Evolutionary conservation across 352 stramenopile genomes (phyloP), one percentile per base, ranked within the genome.

Genomic region (Globisporangium uncinulatum): DNA sequence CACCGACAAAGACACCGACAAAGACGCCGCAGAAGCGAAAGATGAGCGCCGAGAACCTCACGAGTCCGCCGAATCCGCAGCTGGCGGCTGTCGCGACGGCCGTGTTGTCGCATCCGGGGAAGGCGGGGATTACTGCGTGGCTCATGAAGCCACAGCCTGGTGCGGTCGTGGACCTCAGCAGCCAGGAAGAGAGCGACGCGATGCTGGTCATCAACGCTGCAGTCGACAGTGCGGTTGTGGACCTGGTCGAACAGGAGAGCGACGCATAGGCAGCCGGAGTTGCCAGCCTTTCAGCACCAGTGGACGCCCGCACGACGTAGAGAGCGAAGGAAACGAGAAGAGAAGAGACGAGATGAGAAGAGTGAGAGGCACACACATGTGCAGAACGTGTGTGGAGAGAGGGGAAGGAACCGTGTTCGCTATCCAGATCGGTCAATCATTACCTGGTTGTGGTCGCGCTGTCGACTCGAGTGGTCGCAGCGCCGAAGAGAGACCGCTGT

Each of bases 41-140:
- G 21, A 19, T 56, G 46, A 65, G 53, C 20, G 46, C 41, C 1
- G 52, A 61, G 52, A 55, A 57, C 19, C 9, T 57, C n/a, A 53
- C 41, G 17, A 63, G 50, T 54, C 57, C 59, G 21, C 24, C 37
- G 47, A 36, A 34, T 3, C 43, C 19, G 17, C 24, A 29, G 24
- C 17, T 36, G 21, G 29, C 6, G 9, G 17, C 8, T 9, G 14
- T 32, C 5, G 20, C 20, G 21, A 8, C 24, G 29, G 11, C 47
- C 6, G 47, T 31, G 24, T 43, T 56, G 24, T 29, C 6, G 39
- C 52, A 41, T 14, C 41, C 55, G 17, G 20, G 39, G 7, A 65
- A 65, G 31, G 41, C 53, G 7, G 46, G 59, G 19, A 65, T 65
- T 42, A 56, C 59, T 4, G 59, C 59, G 20, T 65, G 59, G 59